Conservation (phyloP, 768 basidiomycete genomes). For the button mushroom (Agaricus bisporus) region DNA sequence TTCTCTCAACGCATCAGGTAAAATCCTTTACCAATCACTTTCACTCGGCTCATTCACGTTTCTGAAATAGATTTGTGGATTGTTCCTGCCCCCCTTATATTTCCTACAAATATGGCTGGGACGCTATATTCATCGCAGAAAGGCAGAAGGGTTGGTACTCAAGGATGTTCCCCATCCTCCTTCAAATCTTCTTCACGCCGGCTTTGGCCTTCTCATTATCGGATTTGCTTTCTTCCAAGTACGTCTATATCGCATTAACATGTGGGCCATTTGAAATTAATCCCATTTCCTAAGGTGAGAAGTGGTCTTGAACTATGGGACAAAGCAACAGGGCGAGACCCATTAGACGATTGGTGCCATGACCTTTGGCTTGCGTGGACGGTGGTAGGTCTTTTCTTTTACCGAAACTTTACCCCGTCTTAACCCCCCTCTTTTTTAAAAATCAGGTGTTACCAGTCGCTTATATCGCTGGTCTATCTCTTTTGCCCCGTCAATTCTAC, state of each 20-base stretch:
- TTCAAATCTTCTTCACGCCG: constrained; percentile 50
- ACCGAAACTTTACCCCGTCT: background rate
- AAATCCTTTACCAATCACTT: constrained; percentile 9
- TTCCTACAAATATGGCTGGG: constrained; percentile 48
- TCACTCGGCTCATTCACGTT: background rate
- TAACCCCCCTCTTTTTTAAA: too few relatives aligned
- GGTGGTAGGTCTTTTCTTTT: constrained; percentile 28
- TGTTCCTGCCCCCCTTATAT: constrained; percentile 44
- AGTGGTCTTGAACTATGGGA: constrained; percentile 43
- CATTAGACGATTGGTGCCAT: constrained; percentile 30
- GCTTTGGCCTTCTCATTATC: constrained; percentile 44
- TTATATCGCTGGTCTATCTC: constrained; percentile 38
- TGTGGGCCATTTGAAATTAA: constrained; percentile 9
- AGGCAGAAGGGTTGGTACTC: constrained; percentile 22
- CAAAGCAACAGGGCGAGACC: constrained; percentile 26
- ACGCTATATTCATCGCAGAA: constrained; percentile 41
- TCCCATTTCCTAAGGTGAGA: constrained; percentile 23
- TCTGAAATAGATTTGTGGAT: constrained; percentile 39
- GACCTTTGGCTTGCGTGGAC: constrained; percentile 41
- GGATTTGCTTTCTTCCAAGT: constrained; percentile 49
- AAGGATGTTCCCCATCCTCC: constrained; percentile 37
- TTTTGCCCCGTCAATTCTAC: constrained; percentile 37
- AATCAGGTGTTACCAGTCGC: constrained; percentile 39
- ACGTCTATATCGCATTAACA: constrained; percentile 1
- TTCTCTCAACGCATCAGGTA: constrained; percentile 46